Base-by-base conservation (phyloP, 805 yeast species). In the Wilhelminamyces savonicus region DNA sequence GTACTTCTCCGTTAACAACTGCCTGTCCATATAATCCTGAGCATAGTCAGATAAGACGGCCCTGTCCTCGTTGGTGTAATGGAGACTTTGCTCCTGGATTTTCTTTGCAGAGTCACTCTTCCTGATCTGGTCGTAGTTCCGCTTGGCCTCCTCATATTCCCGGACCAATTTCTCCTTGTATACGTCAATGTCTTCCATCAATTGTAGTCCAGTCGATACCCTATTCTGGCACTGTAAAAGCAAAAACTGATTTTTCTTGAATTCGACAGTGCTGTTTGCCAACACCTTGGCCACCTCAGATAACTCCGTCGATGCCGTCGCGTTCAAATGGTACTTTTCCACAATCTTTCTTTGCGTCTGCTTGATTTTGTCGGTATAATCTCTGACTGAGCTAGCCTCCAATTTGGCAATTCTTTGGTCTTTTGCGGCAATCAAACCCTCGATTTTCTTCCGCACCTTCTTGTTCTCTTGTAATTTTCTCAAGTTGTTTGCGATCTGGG, bases 41-140 rank as follows among this genome's bases (percentile, higher is more conserved):
- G 75, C 75, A 13, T 67, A 48, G 1, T 44, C 58, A 9, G 62
- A 56, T 15, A 76, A 43, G 7, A 48, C 42, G 13, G 44, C 61
- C 31, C 62, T 57, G 12, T 60, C 60, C 17, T 64, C 72, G 2
- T 48, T 57, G 2, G 64, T 46, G 37, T 69, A 69, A 1, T 43
- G 32, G 13, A 39, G 35, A 16, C 64, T 67, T 34, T 60, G 63
- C 30, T 48, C 48, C 37, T 48, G 35, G 47, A 50, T 62, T 37
- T 41, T 50, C 18, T 57, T 50, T 8, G 62, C 62, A 7, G 73
- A 62, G 15, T 56, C 63, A 7, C 63, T 51, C 19, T 58, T 60
- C 30, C 61, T 66, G 29, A 62, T 62, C 29, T 59, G 60, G 15
- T 58, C 54, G 24, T 63, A 62, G 15, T 54, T 51, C 8, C 35